Evolutionary conservation across 176 grass and related monocot genomes (phyloP).

Genomic region (Areca catechu): DNA sequence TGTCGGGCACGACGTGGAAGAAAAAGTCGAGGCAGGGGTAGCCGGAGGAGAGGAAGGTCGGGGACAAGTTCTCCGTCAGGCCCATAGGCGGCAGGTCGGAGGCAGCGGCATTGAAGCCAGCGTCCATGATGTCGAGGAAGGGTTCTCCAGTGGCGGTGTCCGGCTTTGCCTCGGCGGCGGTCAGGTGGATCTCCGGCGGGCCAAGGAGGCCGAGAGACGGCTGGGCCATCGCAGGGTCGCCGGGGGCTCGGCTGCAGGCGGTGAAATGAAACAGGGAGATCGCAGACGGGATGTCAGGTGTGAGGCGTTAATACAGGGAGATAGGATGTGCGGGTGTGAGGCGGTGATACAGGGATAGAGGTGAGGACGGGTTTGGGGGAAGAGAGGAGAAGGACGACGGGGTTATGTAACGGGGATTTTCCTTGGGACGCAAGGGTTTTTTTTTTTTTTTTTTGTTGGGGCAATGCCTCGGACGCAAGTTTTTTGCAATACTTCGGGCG

Average conservation of each 20-base stretch:
- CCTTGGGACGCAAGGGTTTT: too few species aligned
- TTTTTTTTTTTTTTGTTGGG: too few species aligned
- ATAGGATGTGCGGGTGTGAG: background rate
- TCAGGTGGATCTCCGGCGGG: conserved; percentile 34
- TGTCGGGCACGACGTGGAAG: conserved; percentile 59
- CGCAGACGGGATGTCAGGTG: too few species aligned
- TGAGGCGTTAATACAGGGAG: background rate
- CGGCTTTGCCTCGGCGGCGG: background rate
- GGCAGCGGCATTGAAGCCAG: conserved; percentile 3
- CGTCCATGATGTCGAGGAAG: conserved; percentile 24
- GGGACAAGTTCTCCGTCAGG: conserved; percentile 50
- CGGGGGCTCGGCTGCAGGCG: too few species aligned
- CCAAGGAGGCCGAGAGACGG: conserved; percentile 36
- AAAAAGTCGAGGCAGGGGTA: conserved; percentile 89
- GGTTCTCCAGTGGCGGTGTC: background rate
- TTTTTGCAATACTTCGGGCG: too few species aligned
- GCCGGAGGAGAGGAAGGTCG: conserved; percentile 53
- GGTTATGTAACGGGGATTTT: too few species aligned
- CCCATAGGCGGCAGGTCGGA: conserved; percentile 10
- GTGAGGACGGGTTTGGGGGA: too few species aligned
- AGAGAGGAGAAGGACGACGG: too few species aligned
- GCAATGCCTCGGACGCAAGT: too few species aligned
- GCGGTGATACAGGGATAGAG: too few species aligned
- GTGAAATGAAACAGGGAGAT: too few species aligned
- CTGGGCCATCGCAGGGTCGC: background rate